Base-by-base conservation (phyloP, 305 asterid species). In the Fraxinus angustifolia region DNA sequence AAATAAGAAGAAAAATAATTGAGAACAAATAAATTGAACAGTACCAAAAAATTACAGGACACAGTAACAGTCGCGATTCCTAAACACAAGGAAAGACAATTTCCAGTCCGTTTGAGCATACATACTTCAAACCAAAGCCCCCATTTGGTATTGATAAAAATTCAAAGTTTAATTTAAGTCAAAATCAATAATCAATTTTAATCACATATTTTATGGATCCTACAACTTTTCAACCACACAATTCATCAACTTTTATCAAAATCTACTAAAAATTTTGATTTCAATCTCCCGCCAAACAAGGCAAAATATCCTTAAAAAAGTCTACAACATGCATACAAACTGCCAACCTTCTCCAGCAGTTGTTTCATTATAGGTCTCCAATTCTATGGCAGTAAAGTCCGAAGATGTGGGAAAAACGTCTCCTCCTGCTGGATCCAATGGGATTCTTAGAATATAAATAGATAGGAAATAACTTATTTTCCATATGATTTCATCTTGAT, bases 401-500 rank as follows among this genome's bases (percentile, higher is more conserved):
- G n/a, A 23, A 65, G 16, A 65, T 6, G 70, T 3, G 70, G 12
- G 14, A 19, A 17, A 17, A 58, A 17, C 1, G 28, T 6, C 23
- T 17, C 31, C 12, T 17, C 28, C 28, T 6, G 12, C 30, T 58
- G 70, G 70, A 58, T 58, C 70, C 70, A 6, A 8, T 7, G 70
- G 23, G 70, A 21, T 58, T 58, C 70, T 58, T 17, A 2, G 12
- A 58, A 7, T 2, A 58, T 8, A 19, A 1, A 14, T 16, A 14
- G 60, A 16, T 50, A 16, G 60, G 21, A 50, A 48, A 48, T 3
- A 48, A 19, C 28, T 60, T 60, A 60, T 19, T 60, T 19, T 67
- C 73, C 65, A 21, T 21, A 17, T 7, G 36, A 31, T 23, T 76
- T 87, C 84, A 93, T 82, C 82, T 83, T 77, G 92, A 89, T 70